Percentiles rank a stretch among this genome's conserved stretches.
These are phyloP conservation scores for Lavandula angustifolia DNA, from an alignment of 257 asterid genomes.

Conservation along the genomic window DNA sequence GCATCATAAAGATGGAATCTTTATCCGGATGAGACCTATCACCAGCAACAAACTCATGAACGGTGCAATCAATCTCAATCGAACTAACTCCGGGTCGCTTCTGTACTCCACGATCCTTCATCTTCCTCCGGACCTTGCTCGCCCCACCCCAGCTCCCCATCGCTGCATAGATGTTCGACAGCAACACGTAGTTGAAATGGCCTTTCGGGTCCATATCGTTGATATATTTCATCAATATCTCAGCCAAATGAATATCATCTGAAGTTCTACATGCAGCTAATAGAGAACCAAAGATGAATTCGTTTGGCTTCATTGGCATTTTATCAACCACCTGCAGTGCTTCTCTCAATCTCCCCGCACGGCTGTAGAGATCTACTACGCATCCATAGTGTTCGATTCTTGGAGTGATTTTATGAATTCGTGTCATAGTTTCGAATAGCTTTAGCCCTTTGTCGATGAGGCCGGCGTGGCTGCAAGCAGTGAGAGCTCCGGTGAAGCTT, in stretches of 20 bases:
- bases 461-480: slow-evolving; percentile 87
- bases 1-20: slow-evolving; percentile 40
- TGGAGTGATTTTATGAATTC: slow-evolving; percentile 48
- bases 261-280: slow-evolving; percentile 61
- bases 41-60: slow-evolving; percentile 61
- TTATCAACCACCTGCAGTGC: slow-evolving; percentile 49
- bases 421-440: slow-evolving; percentile 52
- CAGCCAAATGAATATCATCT: slow-evolving; percentile 53
- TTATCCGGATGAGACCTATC: slow-evolving; percentile 58
- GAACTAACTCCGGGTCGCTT: slow-evolving; percentile 71
- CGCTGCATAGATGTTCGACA: slow-evolving; percentile 72
- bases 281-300: slow-evolving; percentile 66
- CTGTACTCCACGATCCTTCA: slow-evolving; percentile 69
- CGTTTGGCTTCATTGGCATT: slow-evolving; percentile 77
- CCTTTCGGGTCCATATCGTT: slow-evolving; percentile 50
- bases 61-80: slow-evolving; percentile 49
- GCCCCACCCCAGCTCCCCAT: slow-evolving; percentile 76
- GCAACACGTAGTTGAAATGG: slow-evolving; percentile 58
- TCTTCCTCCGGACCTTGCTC: slow-evolving; percentile 64
- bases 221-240: slow-evolving; percentile 52
- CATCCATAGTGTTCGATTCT: slow-evolving; percentile 83
- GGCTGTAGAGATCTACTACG: slow-evolving; percentile 67
- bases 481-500: slow-evolving; percentile 79
- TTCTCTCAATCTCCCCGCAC: slow-evolving; percentile 69
- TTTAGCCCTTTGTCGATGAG: slow-evolving; percentile 52